Evolutionary conservation across 306 rosid genomes (phyloP), one percentile per base, ranked within the genome.

Genomic region (Trifolium pratense): DNA sequence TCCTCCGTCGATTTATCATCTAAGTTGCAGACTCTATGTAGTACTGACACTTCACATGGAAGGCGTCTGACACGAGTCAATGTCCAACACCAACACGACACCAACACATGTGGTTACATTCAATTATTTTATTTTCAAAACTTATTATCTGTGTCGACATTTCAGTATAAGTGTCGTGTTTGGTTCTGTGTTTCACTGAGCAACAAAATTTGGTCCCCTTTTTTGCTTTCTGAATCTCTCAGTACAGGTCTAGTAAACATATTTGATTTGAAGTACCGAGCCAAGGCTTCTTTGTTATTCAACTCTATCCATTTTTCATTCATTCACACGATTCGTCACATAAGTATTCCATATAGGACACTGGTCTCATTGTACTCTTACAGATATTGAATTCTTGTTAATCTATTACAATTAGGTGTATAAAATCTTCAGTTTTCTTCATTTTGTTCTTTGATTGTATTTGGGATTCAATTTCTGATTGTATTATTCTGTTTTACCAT

Each of bases 361-460:
- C 71, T 78, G 82, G 79, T 82, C 89, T 82, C 89, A 84, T 78
- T 78, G 83, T 82, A 74, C 78, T 84, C 71, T 65, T 77, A 62
- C 78, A 74, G 79, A 51, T 82, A 26, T 74, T 79, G 80, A 74
- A 77, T 75, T 79, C 64, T 69, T 80, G 83, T 84, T 67, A 73
- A 75, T 71, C 70, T 77, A 75, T 75, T 76, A 49, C 18, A 52
- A 79, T 69, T 77, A 32, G 83, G 62, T 71, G 74, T 71, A 57
- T 73, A 74, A 78, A 81, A 67, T 61, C 39, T 78, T 70, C 67
- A 61, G 36, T 63, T 74, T 76, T 56, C 37, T 82, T 79, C 64
- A 45, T 57, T 59, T 43, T 78, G 83, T 74, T 80, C 74, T 86
- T 81, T 74, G 82, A 73, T 66, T 76, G 78, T 59, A 72, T 84